Base-by-base conservation (phyloP, 257 asterid species). In the Echites panduratus region DNA sequence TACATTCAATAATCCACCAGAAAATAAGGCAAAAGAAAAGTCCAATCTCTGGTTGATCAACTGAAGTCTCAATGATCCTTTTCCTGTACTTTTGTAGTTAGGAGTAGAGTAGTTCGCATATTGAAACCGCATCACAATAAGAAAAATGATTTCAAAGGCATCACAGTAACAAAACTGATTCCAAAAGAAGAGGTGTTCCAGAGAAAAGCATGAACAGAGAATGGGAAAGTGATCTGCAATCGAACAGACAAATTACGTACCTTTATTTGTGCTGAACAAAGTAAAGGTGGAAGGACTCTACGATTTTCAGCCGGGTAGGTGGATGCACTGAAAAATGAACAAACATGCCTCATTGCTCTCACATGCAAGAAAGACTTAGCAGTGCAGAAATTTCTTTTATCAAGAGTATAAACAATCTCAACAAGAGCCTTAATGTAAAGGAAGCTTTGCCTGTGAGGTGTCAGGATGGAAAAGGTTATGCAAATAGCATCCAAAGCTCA, bases 191-290 rank as follows among this genome's bases (percentile, higher is more conserved):
- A 11, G 24, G 47, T 1, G 12, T 22, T 41, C n/a, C 44, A 9
- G 13, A n/a, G 70, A 12, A 43, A 43, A 43, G 45, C 2, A n/a
- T 22, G 48, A 26, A n/a, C 20, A 49, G 45, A 27, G 32, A 32
- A 10, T 5, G 45, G 61, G 32, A 43, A 67, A 20, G 22, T 49
- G 2, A 68, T 66, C 24, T n/a, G 61, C 20, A 73, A 74, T 49
- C 41, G 32, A 56, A 41, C 45, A 41, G 45, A 41, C 9, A 66
- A 66, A 75, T 43, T 45, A 40, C 59, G 61, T 66, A 91, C 97
- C 96, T 91, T 91, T 70, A 91, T 81, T 69, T 96, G 97, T 40
- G 97, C 96, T 77, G 94, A 76, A 76, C 96, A 91, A 70, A 89
- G 52, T 70, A 85, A 82, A 63, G 97, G 97, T 13, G 89, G 89